phyloP scores from a whole-genome alignment of 306 rosid species.

The Corylus heterophylla region DNA sequence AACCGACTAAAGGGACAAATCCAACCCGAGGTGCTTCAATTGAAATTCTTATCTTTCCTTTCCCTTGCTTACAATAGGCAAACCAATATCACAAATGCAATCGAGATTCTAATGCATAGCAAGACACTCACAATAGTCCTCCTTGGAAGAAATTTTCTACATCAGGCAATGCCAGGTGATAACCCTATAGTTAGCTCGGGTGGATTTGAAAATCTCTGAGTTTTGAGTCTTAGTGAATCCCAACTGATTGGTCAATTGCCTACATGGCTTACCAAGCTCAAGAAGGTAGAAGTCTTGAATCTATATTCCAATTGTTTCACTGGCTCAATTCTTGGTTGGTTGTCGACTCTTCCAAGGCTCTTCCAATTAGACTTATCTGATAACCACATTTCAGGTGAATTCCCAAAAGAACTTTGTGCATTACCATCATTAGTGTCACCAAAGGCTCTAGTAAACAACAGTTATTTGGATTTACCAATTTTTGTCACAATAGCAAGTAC shows the following conservation, averaged over 20 bases:
- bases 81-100: too few species aligned
- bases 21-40: not conserved
- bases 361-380: not conserved
- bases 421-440: not conserved
- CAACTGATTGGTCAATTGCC: not conserved
- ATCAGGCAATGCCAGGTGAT: not conserved
- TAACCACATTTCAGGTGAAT: too few species aligned
- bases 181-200: not conserved
- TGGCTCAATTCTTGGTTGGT: not conserved
- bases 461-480: too few species aligned
- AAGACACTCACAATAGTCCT: too few species aligned
- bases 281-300: not conserved
- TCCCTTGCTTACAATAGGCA: too few species aligned
- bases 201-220: not conserved
- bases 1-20: conserved; percentile 4
- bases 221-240: not conserved
- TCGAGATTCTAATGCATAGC: too few species aligned
- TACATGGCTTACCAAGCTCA: not conserved
- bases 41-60: too few species aligned
- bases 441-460: too few species aligned
- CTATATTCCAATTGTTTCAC: not conserved
- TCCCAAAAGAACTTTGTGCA: too few species aligned
- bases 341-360: conserved; percentile 10
- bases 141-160: too few species aligned
- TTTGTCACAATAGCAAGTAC: too few species aligned